phyloP scores from a whole-genome alignment of 2,329 filamentous ascomycete genomes.

The Tolypocladium guangdongense region DNA sequence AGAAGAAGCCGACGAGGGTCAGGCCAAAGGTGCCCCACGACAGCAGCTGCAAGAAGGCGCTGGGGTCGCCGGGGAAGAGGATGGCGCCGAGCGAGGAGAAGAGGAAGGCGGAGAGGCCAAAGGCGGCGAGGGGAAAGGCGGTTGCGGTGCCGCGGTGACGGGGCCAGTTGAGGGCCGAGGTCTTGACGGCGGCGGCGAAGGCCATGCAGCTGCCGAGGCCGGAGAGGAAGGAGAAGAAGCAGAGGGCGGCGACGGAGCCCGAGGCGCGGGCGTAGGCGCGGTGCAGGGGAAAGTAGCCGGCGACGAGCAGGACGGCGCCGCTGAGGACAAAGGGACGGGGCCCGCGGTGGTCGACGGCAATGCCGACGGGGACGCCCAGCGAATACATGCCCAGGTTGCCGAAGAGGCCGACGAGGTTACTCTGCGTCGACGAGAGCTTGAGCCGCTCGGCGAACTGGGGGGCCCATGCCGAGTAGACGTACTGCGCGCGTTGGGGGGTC shows the following conservation, averaged over 20 bases:
- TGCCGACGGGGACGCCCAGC: slow-evolving; percentile 76
- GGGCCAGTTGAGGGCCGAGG: slow-evolving; percentile 83
- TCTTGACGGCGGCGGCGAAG: slow-evolving; percentile 82
- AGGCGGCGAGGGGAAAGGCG: slow-evolving; percentile 83
- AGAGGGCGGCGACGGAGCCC: slow-evolving; percentile 52
- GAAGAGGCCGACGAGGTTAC: slow-evolving; percentile 77
- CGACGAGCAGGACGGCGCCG: slow-evolving; percentile 60
- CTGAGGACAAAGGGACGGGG: slow-evolving; percentile 68
- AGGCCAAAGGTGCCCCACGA: slow-evolving; percentile 69
- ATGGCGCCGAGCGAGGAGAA: slow-evolving; percentile 73
- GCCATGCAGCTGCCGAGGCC: slow-evolving; percentile 83
- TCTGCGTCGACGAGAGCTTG: slow-evolving; percentile 81
- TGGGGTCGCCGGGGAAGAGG: slow-evolving; percentile 73
- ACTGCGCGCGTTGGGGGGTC: slow-evolving; percentile 39
- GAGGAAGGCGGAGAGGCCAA: slow-evolving; percentile 92
- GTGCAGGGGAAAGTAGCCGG: slow-evolving; percentile 81
- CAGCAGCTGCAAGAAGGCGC: slow-evolving; percentile 69
- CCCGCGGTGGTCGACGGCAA: slow-evolving; percentile 74
- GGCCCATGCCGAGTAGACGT: slow-evolving; percentile 97
- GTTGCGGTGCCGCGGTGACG: slow-evolving; percentile 86
- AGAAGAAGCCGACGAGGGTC: slow-evolving; percentile 70
- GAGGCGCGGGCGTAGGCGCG: slow-evolving; percentile 61
- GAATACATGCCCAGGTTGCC: slow-evolving; percentile 93
- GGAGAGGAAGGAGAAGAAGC: slow-evolving; percentile 75
- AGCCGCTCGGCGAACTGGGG: slow-evolving; percentile 87